These are phyloP conservation scores for Citropsis articulata DNA, from an alignment of 345 rosid species.

Conservation along the genomic window DNA sequence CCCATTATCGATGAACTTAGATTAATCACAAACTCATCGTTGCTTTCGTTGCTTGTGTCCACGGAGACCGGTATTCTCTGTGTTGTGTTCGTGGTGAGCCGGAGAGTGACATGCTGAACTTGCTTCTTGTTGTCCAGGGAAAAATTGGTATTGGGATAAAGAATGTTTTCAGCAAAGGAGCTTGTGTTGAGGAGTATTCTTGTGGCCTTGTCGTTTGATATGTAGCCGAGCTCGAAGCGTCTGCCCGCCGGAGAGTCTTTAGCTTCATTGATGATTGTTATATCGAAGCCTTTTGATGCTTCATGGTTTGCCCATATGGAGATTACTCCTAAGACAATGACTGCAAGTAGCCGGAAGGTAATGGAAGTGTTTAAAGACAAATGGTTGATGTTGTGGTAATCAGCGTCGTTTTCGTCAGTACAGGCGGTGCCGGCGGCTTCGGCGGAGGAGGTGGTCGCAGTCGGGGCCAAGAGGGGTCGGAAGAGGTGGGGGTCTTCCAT, in stretches of 20 bases:
- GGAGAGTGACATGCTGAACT: slow-evolving; percentile 38
- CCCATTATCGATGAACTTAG: slow-evolving; percentile 34
- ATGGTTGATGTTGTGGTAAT: background rate
- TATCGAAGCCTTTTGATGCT: slow-evolving; percentile 49
- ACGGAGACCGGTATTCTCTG: slow-evolving; percentile 1
- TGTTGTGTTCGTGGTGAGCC: slow-evolving; percentile 9
- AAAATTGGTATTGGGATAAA: slow-evolving; percentile 19
- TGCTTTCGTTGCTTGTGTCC: slow-evolving; percentile 2
- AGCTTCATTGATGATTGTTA: slow-evolving; percentile 39
- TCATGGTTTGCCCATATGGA: slow-evolving; percentile 59
- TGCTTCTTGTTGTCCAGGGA: slow-evolving; percentile 23
- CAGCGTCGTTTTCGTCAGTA: background rate
- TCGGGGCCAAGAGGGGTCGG: slow-evolving; percentile 30
- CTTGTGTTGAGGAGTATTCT: slow-evolving; percentile 44
- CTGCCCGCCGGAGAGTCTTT: slow-evolving; percentile 31
- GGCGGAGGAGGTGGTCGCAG: background rate
- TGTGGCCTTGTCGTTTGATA: slow-evolving; percentile 51
- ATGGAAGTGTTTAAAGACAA: slow-evolving; percentile 17
- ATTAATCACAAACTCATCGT: slow-evolving; percentile 34
- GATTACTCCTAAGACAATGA: slow-evolving; percentile 39
- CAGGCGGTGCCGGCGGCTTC: background rate
- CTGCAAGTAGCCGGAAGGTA: slow-evolving; percentile 31
- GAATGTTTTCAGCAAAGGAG: slow-evolving; percentile 37
- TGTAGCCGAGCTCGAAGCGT: slow-evolving; percentile 44
- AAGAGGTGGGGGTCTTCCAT: slow-evolving; percentile 36